A percentile compares a stretch with the other conserved stretches of the same genome.
Conservation (phyloP, 345 rosid genomes). For the Gossypium sturtianum region DNA sequence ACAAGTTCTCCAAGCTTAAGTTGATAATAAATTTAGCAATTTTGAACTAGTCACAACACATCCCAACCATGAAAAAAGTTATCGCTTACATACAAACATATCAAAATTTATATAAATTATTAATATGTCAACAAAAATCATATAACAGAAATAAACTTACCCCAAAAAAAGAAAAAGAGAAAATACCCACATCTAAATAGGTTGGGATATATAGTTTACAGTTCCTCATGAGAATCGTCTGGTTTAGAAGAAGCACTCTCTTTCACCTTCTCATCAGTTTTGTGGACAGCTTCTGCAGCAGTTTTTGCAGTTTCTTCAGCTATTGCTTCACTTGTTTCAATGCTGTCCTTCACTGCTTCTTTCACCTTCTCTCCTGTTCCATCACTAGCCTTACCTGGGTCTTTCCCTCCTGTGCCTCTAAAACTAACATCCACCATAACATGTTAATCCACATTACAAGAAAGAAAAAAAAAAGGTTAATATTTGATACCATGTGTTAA, state of each 20-base stretch:
- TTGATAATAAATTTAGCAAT: too few relatives aligned
- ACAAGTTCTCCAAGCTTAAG: too few relatives aligned
- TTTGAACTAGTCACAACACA: too few relatives aligned
- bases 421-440: constrained; percentile 29
- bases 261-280: constrained; percentile 41
- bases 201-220: constrained; percentile 16
- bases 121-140: too few relatives aligned
- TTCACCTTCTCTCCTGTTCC: constrained; percentile 36
- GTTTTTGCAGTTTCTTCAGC: constrained; percentile 51
- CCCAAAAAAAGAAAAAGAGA: too few relatives aligned
- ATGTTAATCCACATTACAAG: background rate
- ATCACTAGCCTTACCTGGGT: background rate
- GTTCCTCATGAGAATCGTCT: constrained; percentile 34
- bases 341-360: constrained; percentile 52
- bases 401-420: constrained; percentile 29
- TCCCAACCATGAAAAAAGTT: too few relatives aligned
- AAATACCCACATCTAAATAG: background rate
- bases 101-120: too few relatives aligned
- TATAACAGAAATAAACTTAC: too few relatives aligned
- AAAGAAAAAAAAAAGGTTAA: too few relatives aligned
- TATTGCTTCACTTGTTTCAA: constrained; percentile 29
- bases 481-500: too few relatives aligned
- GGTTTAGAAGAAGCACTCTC: constrained; percentile 10
- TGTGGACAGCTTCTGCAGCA: constrained; percentile 45
- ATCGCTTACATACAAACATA: too few relatives aligned